Evolutionary conservation across 164 flowering plant genomes (phyloP), one percentile per base, ranked within the genome.

Genomic region (Stephania yunnanensis): DNA sequence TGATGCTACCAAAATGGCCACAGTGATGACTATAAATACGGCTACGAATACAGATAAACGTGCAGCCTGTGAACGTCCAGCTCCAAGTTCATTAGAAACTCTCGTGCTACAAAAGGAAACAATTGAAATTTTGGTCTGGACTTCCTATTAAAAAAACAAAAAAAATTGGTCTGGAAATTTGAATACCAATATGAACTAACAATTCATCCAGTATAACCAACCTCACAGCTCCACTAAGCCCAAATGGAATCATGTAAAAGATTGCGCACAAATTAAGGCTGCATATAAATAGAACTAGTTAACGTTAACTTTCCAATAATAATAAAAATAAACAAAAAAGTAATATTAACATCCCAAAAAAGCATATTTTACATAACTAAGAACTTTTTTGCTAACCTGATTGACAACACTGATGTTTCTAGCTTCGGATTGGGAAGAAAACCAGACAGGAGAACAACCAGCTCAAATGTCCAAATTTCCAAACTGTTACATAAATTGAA

Each of bases 51-150:
- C 91, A 9, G 93, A 90, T 74, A 87, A 78, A 46, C 87, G 85
- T 10, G 97, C 97, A 6, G 84, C 78, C 68, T 71, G 79, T 19
- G 95, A 88, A 80, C 75, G 75, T 45, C 94, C 97, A 0, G 97
- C 94, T 42, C 98, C 95, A 68, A 92, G 74, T 77, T 91, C 97
- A 73, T 93, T 93, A 44, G 97, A 92, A 11, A 92, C 92, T 70
- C 98, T 77, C 48, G 97, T 90, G 78, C 98, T 93, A 76, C 1
- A 48, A 25, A 74, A 9, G 19, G 69, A 20, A 77, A 36, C 42
- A 36, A 36, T 36, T 36, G 42, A 36, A 4, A 36, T 0, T 36
- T 36, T 36, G 42, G 42, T 36, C 42, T 36, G 42, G 42, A 36
- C 25, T 25, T 25, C 25, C 25, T 25, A 25, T 25, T 25, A 25